Conservation (phyloP, 2,329 filamentous ascomycete genomes). For the Tolypocladium album region DNA sequence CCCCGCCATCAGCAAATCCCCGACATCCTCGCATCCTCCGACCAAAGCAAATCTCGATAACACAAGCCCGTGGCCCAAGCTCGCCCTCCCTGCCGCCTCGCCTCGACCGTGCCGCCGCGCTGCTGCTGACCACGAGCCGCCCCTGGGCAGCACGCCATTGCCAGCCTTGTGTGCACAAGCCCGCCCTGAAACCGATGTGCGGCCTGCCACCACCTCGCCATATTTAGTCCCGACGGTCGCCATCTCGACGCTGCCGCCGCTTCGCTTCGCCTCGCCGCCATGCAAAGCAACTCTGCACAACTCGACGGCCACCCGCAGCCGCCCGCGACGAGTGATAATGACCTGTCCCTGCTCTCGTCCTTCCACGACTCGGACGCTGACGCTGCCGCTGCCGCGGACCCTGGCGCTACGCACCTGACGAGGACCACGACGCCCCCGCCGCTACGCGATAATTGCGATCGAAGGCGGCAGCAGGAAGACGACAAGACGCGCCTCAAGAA, state of each 20-base stretch:
- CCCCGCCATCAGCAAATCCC: background rate
- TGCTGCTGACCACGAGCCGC: background rate
- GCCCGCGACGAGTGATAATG: background rate
- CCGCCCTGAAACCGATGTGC: background rate
- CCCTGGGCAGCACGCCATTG: slow-evolving; percentile 1
- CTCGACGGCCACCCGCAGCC: background rate
- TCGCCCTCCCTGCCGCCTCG: background rate
- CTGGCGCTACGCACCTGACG: background rate
- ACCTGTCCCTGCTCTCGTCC: background rate
- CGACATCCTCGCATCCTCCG: background rate
- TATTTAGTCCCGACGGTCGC: slow-evolving; percentile 5
- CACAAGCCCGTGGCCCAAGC: background rate
- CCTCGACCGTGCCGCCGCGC: background rate
- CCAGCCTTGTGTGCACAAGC: background rate
- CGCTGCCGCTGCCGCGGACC: background rate
- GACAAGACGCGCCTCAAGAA: slow-evolving; percentile 39
- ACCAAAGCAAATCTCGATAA: background rate
- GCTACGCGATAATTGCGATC: slow-evolving; percentile 37
- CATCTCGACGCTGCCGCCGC: background rate
- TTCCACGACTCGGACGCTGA: background rate
- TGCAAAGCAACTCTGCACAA: background rate
- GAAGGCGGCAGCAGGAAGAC: slow-evolving; percentile 37
- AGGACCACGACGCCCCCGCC: slow-evolving; percentile 10
- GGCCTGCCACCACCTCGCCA: background rate
- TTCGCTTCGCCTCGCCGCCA: background rate